A percentile compares a stretch with the other conserved stretches of the same genome.
Evolutionary conservation across 768 basidiomycete species (phyloP).

Genomic region (Psilocybe cyanescens): DNA sequence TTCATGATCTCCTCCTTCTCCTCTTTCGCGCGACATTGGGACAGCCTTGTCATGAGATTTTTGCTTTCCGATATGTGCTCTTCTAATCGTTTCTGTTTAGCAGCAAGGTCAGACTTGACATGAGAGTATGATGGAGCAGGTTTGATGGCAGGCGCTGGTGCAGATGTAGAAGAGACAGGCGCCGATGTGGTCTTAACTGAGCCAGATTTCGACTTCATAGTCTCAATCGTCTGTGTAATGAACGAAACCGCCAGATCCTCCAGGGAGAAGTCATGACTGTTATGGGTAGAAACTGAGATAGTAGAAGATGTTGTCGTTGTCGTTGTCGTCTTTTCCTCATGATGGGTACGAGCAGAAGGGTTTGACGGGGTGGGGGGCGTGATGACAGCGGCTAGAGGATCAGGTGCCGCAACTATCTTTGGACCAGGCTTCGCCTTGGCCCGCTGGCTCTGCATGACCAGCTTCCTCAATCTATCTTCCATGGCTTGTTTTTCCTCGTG

Average conservation of each 20-base stretch:
- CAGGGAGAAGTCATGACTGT: conserved; percentile 33
- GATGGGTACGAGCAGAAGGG: background rate
- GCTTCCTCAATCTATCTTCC: conserved; percentile 43
- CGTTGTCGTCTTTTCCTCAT: background rate
- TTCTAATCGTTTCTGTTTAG: conserved; percentile 51
- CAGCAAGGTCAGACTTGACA: conserved; percentile 39
- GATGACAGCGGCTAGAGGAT: background rate
- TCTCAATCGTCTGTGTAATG: conserved; percentile 60
- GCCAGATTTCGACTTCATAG: conserved; percentile 33
- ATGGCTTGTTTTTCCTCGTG: conserved; percentile 36
- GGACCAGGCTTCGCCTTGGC: conserved; percentile 18
- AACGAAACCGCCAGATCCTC: conserved; percentile 62
- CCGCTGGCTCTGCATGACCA: conserved; percentile 44
- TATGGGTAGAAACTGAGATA: conserved; percentile 17
- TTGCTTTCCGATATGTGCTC: conserved; percentile 58
- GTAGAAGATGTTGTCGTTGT: conserved; percentile 5
- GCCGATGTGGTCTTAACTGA: conserved; percentile 2
- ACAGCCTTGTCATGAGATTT: conserved; percentile 49
- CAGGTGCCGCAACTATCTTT: conserved; percentile 3
- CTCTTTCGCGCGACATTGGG: conserved; percentile 48
- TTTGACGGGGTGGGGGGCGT: background rate
- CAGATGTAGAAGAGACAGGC: background rate
- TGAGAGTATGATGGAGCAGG: conserved; percentile 8
- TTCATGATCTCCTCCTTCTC: conserved; percentile 52
- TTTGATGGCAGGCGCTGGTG: background rate